Evolutionary conservation across 2,329 filamentous ascomycete genomes (phyloP).

Genomic region (Epichloe gansuensis): DNA sequence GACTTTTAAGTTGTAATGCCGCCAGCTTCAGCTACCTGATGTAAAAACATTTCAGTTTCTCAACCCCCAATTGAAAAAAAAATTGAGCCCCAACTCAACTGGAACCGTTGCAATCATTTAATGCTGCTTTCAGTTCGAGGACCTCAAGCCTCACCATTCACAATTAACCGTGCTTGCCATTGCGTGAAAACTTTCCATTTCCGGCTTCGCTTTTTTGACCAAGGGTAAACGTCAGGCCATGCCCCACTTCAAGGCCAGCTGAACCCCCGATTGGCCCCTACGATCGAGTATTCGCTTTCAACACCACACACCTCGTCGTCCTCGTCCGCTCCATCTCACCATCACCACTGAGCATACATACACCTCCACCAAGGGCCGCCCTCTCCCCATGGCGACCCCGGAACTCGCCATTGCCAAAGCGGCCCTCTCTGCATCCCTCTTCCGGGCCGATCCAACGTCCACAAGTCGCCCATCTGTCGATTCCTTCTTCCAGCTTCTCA

Average conservation of each 20-base stretch:
- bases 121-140: no score
- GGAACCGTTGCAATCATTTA: no score
- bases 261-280: neutral
- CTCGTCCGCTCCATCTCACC: neutral
- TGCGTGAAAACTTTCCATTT: neutral
- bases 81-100: no score
- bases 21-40: neutral
- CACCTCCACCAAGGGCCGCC: neutral
- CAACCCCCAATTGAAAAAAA: no score
- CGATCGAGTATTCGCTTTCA: neutral
- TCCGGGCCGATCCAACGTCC: constrained; percentile 61
- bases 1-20: no score
- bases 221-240: neutral
- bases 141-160: no score
- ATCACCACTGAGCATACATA: neutral
- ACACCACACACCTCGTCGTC: neutral
- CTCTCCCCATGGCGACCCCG: constrained; percentile 48
- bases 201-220: neutral
- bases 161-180: neutral
- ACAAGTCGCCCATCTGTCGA: constrained; percentile 58
- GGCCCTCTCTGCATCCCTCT: constrained; percentile 59
- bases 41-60: neutral
- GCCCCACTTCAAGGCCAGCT: neutral
- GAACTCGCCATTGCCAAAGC: constrained; percentile 69
- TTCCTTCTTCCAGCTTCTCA: constrained; percentile 53